Percentiles rank a stretch among this genome's conserved stretches.
Evolutionary conservation across 441 rosid genomes (phyloP).

Genomic region (Isatis lusitanica): DNA sequence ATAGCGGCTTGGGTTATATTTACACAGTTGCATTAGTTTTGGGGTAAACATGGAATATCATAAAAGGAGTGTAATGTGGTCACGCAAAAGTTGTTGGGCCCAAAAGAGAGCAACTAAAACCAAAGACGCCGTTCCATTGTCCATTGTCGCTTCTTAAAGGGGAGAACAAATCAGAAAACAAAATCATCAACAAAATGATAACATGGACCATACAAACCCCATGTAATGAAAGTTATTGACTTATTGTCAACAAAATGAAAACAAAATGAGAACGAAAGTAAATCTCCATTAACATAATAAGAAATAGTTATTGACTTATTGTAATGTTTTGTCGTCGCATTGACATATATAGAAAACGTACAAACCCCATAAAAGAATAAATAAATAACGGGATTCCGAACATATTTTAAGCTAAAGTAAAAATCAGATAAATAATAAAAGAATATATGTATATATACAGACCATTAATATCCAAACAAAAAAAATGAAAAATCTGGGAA

Average conservation of each 20-base stretch:
- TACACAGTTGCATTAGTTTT: neutral
- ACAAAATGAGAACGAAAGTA: neutral
- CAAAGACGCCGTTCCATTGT: neutral
- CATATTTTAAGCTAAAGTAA: constrained; percentile 1
- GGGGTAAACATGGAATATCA: neutral
- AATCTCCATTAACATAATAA: neutral
- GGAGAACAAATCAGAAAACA: neutral
- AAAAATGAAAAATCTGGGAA: neutral
- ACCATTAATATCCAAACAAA: neutral
- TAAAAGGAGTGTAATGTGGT: neutral
- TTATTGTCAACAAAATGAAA: neutral
- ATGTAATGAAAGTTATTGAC: too few species aligned
- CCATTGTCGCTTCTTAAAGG: neutral
- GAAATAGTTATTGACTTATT: neutral
- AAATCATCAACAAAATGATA: neutral
- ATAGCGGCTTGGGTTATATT: neutral
- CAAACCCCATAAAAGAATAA: neutral
- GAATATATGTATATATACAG: neutral
- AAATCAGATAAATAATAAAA: constrained; percentile 19
- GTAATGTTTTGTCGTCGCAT: neutral
- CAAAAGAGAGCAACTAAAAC: neutral
- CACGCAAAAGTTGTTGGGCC: neutral
- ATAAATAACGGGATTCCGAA: neutral
- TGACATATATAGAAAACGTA: neutral
- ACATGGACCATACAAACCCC: too few species aligned